A percentile compares a stretch with the other conserved stretches of the same genome.
These are phyloP conservation scores for Boletus reticulatus DNA, from an alignment of 768 basidiomycete genomes.

Conservation along the genomic window DNA sequence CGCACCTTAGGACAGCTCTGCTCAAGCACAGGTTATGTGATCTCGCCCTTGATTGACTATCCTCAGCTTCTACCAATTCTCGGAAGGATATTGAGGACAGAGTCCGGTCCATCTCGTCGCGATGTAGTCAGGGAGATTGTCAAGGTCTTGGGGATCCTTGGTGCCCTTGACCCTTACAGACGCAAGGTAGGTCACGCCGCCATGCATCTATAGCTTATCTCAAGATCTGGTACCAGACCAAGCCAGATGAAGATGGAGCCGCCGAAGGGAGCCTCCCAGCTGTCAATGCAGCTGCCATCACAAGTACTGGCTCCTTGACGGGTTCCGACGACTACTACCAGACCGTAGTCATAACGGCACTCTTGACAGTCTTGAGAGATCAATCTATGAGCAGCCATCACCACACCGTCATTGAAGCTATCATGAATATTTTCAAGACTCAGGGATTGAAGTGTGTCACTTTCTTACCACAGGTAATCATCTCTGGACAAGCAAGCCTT, in stretches of 20 bases:
- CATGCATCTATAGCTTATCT: background rate
- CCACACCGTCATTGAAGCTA: constrained; percentile 92
- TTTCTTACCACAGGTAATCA: constrained; percentile 83
- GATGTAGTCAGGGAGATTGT: constrained; percentile 95
- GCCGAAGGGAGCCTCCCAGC: constrained; percentile 58
- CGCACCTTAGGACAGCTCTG: constrained; percentile 94
- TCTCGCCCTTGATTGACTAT: constrained; percentile 85
- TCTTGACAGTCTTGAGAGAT: constrained; percentile 86
- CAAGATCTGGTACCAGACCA: constrained; percentile 38
- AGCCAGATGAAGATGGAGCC: constrained; percentile 61
- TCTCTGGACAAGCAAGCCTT: background rate
- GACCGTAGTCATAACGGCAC: constrained; percentile 86
- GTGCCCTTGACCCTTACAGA: constrained; percentile 93
- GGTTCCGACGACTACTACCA: constrained; percentile 96
- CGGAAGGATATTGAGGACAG: constrained; percentile 81
- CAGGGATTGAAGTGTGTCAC: constrained; percentile 95
- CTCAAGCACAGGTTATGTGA: constrained; percentile 93
- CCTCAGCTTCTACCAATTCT: constrained; percentile 87
- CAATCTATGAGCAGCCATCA: constrained; percentile 83
- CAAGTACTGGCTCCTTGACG: constrained; percentile 56
- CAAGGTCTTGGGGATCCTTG: constrained; percentile 92
- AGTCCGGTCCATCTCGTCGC: constrained; percentile 68
- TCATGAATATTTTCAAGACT: constrained; percentile 99
- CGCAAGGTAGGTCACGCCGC: constrained; percentile 63
- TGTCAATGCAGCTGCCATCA: constrained; percentile 67